phyloP scores from a whole-genome alignment of 169 alveolate species.

The Fabrea salina region DNA sequence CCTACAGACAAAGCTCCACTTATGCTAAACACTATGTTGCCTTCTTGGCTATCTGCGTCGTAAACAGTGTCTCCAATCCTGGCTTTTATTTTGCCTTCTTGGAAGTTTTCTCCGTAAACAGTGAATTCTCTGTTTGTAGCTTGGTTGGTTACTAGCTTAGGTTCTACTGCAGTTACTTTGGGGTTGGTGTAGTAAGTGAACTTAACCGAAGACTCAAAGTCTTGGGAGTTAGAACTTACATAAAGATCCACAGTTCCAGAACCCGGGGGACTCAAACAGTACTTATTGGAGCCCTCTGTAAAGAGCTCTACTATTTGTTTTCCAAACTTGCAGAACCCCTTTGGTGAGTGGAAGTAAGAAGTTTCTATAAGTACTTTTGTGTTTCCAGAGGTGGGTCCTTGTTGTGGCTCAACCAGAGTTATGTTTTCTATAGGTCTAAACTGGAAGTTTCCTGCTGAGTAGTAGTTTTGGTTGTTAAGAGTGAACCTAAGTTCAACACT shows the following conservation, averaged over 20 bases:
- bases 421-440: neutral
- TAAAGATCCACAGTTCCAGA: neutral
- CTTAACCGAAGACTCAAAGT: neutral
- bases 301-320: neutral
- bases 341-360: neutral
- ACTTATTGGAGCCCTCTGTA: neutral
- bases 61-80: neutral
- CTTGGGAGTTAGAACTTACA: neutral
- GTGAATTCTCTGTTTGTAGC: neutral
- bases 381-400: slow-evolving; percentile 5
- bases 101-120: neutral
- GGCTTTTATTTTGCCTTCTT: neutral
- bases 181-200: neutral
- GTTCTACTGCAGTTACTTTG: neutral
- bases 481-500: neutral
- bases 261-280: neutral
- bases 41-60: neutral
- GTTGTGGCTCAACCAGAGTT: neutral
- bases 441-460: neutral
- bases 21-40: neutral
- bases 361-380: neutral
- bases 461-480: neutral
- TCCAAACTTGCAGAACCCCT: slow-evolving; percentile 4
- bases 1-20: neutral
- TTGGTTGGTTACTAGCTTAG: neutral